A percentile compares a stretch with the other conserved stretches of the same genome.
Evolutionary conservation across 495 filamentous ascomycete species (phyloP).

Genomic region (Clavariopsis aquatica): DNA sequence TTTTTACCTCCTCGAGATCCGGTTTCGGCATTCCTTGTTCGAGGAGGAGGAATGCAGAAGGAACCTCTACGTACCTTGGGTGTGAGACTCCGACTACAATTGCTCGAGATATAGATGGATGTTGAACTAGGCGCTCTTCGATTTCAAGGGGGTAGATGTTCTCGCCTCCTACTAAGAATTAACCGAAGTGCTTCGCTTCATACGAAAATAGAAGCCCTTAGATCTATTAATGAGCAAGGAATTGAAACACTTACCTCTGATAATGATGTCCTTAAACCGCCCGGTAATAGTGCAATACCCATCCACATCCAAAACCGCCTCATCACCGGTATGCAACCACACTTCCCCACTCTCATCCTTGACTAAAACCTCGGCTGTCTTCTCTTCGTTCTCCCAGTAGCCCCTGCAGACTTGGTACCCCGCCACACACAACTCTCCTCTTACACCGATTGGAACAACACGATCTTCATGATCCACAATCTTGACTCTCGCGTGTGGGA

Average conservation of each 20-base stretch:
- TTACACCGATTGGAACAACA: slow-evolving; percentile 59
- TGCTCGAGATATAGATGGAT: slow-evolving; percentile 57
- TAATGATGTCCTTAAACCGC: slow-evolving; percentile 67
- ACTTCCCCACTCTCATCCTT: slow-evolving; percentile 59
- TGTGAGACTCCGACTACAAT: slow-evolving; percentile 66
- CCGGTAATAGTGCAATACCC: slow-evolving; percentile 68
- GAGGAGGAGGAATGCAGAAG: slow-evolving; percentile 60
- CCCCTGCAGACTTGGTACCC: slow-evolving; percentile 69
- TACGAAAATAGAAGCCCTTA: too few species aligned
- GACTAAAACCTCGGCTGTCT: slow-evolving; percentile 63
- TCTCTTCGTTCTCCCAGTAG: slow-evolving; percentile 71
- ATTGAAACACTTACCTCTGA: slow-evolving; percentile 47
- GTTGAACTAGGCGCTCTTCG: slow-evolving; percentile 63
- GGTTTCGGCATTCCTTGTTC: slow-evolving; percentile 40
- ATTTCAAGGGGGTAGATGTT: slow-evolving; percentile 70
- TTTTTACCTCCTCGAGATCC: slow-evolving; percentile 54
- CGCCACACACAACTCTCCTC: slow-evolving; percentile 67
- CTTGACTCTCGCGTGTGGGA: slow-evolving; percentile 69
- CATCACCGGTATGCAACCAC: slow-evolving; percentile 71
- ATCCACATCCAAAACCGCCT: slow-evolving; percentile 64
- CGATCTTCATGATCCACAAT: slow-evolving; percentile 63
- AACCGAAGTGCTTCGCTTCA: too few species aligned
- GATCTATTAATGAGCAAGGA: too few species aligned
- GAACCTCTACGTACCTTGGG: slow-evolving; percentile 66
- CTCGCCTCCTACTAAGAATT: slow-evolving; percentile 26